Conservation (phyloP, 2,329 filamentous ascomycete species). For the Cadophora gregata region DNA sequence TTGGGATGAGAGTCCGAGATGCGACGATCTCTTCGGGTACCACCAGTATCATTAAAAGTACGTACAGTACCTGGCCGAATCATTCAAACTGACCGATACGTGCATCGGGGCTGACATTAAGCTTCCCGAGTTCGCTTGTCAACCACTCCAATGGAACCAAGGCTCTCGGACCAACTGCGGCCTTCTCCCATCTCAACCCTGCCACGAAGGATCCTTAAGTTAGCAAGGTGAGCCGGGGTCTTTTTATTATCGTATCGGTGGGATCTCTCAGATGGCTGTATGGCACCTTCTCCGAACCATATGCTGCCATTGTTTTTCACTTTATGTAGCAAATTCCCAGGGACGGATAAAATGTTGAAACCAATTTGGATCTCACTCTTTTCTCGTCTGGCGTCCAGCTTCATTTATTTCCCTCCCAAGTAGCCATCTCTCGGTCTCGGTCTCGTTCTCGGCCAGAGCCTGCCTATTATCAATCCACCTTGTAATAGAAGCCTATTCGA, state of each 20-base stretch:
- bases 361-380: neutral
- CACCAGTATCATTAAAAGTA: neutral
- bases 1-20: too few relatives aligned
- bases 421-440: neutral
- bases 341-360: slow-evolving; percentile 9
- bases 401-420: neutral
- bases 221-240: slow-evolving; percentile 4
- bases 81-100: neutral
- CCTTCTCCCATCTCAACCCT: neutral
- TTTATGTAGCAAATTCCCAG: slow-evolving; percentile 5
- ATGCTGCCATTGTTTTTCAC: neutral
- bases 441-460: slow-evolving; percentile 6
- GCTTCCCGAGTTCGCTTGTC: slow-evolving; percentile 4
- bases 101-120: slow-evolving; percentile 16
- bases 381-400: neutral
- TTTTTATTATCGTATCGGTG: slow-evolving; percentile 8
- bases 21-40: neutral
- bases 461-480: slow-evolving; percentile 16
- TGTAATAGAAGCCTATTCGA: slow-evolving; percentile 2
- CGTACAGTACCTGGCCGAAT: neutral
- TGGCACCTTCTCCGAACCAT: slow-evolving; percentile 1
- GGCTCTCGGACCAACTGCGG: neutral
- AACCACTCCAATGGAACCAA: neutral
- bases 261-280: neutral
- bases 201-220: slow-evolving; percentile 2